Evolutionary conservation across 2,329 filamentous ascomycete genomes (phyloP).

Genomic region (Teratosphaeria pseudoeucalypti): DNA sequence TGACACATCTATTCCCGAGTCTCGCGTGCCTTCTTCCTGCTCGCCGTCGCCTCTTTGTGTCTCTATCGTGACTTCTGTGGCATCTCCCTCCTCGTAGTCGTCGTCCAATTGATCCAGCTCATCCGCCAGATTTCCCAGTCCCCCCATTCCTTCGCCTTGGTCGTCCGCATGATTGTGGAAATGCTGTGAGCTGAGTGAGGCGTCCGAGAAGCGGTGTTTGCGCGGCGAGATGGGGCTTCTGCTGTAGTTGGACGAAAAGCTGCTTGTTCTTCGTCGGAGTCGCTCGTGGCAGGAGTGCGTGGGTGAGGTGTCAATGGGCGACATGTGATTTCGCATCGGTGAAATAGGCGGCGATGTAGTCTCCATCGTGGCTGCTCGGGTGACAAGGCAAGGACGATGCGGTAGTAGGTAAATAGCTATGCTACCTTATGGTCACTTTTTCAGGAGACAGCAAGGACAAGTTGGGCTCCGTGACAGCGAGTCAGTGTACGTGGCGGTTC

Average conservation of each 20-base stretch:
- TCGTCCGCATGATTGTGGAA: conserved; percentile 26
- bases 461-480: not conserved
- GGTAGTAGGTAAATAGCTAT: not conserved
- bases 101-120: conserved; percentile 49
- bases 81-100: conserved; percentile 21
- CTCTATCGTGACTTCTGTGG: conserved; percentile 11
- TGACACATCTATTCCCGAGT: conserved; percentile 37
- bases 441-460: not conserved
- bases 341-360: conserved; percentile 33
- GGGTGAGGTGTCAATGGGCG: conserved; percentile 34
- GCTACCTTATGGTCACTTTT: not conserved
- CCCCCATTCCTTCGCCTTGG: conserved; percentile 24
- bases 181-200: conserved; percentile 26
- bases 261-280: conserved; percentile 25
- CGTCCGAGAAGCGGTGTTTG: conserved; percentile 26
- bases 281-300: conserved; percentile 24
- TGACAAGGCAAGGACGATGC: not conserved
- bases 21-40: conserved; percentile 31
- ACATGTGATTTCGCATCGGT: conserved; percentile 31
- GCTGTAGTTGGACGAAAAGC: conserved; percentile 31
- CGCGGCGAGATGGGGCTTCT: conserved; percentile 35
- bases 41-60: conserved; percentile 9
- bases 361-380: conserved; percentile 7
- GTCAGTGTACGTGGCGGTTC: not conserved
- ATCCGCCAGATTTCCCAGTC: conserved; percentile 65